These are phyloP conservation scores for Setomelanomma holmii DNA, from an alignment of 2,329 filamentous ascomycete species.

Conservation along the genomic window DNA sequence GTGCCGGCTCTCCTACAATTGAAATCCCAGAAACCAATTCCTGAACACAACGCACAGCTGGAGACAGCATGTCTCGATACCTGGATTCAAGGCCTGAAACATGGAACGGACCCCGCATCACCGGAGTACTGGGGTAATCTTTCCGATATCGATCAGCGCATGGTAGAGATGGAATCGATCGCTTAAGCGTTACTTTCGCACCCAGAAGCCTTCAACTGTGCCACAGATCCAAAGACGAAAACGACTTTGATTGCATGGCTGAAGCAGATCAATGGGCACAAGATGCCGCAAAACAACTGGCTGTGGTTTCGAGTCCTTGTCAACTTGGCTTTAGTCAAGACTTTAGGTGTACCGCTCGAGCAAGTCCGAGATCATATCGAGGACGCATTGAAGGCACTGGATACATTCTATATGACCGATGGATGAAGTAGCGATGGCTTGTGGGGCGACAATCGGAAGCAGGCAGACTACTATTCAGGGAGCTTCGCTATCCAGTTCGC, in stretches of 20 bases:
- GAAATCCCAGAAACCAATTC: not conserved
- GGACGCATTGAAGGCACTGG: constrained; percentile 48
- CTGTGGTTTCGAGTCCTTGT: constrained; percentile 58
- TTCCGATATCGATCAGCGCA: constrained; percentile 54
- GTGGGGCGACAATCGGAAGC: constrained; percentile 47
- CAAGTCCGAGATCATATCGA: constrained; percentile 46
- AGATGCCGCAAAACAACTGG: constrained; percentile 58
- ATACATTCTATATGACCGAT: constrained; percentile 52
- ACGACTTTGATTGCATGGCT: constrained; percentile 51
- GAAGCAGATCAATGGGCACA: constrained; percentile 47
- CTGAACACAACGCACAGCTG: too few relatives aligned
- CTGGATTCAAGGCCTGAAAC: constrained; percentile 1
- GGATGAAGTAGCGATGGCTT: constrained; percentile 57
- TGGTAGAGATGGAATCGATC: constrained; percentile 60
- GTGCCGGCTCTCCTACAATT: constrained; percentile 13
- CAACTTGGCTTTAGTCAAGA: constrained; percentile 53
- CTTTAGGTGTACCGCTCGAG: constrained; percentile 42
- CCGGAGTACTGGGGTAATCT: constrained; percentile 56
- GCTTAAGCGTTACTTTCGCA: constrained; percentile 53
- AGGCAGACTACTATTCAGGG: constrained; percentile 60
- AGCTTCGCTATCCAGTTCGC: constrained; percentile 61
- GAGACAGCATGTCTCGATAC: too few relatives aligned
- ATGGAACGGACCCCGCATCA: constrained; percentile 26
- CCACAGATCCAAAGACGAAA: constrained; percentile 27
- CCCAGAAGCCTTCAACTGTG: constrained; percentile 41